Conservation (phyloP, 2,329 filamentous ascomycete species). For the Colletotrichum lupini region DNA sequence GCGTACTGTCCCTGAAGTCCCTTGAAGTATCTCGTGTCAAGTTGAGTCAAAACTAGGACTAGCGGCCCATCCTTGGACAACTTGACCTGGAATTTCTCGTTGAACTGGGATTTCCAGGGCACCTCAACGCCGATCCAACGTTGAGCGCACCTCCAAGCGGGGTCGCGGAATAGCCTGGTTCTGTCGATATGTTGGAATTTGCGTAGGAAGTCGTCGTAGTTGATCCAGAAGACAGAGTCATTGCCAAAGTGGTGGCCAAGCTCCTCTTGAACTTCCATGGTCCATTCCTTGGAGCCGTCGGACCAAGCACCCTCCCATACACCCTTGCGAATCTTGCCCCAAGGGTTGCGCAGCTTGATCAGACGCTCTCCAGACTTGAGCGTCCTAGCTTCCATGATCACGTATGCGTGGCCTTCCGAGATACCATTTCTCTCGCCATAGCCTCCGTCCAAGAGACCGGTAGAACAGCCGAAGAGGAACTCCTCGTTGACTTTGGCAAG, state of each 20-base stretch:
- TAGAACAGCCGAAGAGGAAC: constrained; percentile 80
- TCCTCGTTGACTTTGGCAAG: constrained; percentile 83
- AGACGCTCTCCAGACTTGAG: constrained; percentile 64
- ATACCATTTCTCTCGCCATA: constrained; percentile 71
- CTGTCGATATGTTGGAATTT: constrained; percentile 72
- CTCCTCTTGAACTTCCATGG: constrained; percentile 66
- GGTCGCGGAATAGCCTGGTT: constrained; percentile 69
- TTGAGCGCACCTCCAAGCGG: constrained; percentile 67
- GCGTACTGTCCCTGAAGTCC: constrained; percentile 70
- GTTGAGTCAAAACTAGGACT: constrained; percentile 69
- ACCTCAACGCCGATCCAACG: constrained; percentile 72
- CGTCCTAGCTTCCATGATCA: constrained; percentile 68
- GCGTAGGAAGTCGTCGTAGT: constrained; percentile 70
- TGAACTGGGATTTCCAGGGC: constrained; percentile 70
- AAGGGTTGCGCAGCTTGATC: constrained; percentile 70
- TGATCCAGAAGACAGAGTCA: constrained; percentile 73
- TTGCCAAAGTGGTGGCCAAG: constrained; percentile 69
- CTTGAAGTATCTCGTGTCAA: constrained; percentile 71
- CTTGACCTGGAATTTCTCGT: constrained; percentile 70
- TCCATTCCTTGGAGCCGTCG: constrained; percentile 72
- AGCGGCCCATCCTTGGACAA: constrained; percentile 67
- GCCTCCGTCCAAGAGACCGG: constrained; percentile 71
- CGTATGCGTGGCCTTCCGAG: constrained; percentile 68
- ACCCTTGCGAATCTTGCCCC: constrained; percentile 68
- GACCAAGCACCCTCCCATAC: constrained; percentile 71